A percentile compares a stretch with the other conserved stretches of the same genome.
Conservation (phyloP, 148 eudicot species). For the Tetragonia tetragonoides region DNA sequence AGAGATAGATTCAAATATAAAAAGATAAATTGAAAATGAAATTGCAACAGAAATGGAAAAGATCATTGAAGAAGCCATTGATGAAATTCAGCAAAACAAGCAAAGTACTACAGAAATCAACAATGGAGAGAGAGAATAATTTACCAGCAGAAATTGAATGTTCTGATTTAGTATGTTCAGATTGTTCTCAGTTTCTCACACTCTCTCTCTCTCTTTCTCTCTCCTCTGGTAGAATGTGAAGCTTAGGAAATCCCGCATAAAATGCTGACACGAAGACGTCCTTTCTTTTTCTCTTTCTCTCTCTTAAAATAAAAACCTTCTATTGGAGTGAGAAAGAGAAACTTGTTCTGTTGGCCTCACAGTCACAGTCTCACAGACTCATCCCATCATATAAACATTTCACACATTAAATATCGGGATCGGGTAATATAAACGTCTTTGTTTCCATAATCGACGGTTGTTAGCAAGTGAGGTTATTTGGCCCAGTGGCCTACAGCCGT, state of each 20-base stretch:
- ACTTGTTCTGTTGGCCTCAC: no score
- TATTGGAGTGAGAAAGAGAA: no score
- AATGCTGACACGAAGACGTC: not conserved
- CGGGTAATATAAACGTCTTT: no score
- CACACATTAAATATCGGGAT: no score
- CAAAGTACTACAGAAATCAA: not conserved
- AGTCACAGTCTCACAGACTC: no score
- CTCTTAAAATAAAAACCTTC: no score
- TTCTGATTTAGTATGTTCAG: not conserved
- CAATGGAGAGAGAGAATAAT: no score
- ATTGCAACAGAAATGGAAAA: not conserved
- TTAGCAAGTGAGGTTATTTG: no score
- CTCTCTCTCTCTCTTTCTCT: not conserved
- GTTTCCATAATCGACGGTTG: no score
- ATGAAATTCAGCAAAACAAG: not conserved
- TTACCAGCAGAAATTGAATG: not conserved
- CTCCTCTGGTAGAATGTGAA: not conserved
- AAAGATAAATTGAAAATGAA: not conserved
- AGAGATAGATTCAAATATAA: no score
- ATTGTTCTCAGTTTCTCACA: not conserved
- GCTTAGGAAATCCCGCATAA: not conserved
- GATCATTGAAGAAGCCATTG: not conserved
- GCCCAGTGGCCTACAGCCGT: no score
- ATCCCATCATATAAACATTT: no score
- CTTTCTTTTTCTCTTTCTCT: not conserved